A percentile compares a stretch with the other conserved stretches of the same genome.
Conservation (phyloP, 192 early-diverging fungal genomes). For the Entophlyctis helioformis region DNA sequence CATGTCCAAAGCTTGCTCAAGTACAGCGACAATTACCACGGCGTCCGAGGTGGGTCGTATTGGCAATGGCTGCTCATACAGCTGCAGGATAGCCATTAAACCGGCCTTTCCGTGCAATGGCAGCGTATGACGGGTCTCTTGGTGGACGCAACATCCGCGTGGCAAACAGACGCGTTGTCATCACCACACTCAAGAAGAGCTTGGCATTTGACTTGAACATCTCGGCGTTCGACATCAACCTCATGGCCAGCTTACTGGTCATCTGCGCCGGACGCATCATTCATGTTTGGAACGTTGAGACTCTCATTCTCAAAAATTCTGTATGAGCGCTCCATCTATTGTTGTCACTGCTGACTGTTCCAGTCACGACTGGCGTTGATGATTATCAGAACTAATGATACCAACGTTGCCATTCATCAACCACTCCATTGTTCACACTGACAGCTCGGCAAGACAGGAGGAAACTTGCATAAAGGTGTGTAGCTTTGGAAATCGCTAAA, state of each 20-base stretch:
- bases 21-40: no score
- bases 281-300: conserved; percentile 22
- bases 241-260: conserved; percentile 11
- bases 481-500: no score
- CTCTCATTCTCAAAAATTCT: no score
- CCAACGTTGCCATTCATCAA: no score
- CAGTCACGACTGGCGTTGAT: background rate
- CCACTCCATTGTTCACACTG: no score
- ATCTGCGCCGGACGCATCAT: conserved; percentile 24
- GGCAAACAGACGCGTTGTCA: conserved; percentile 32
- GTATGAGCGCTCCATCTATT: background rate
- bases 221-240: conserved; percentile 27
- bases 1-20: no score
- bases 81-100: no score
- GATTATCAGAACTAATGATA: no score
- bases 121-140: conserved; percentile 32
- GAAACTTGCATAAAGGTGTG: no score
- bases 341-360: background rate
- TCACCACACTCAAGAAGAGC: conserved; percentile 27
- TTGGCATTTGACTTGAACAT: conserved; percentile 34
- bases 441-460: no score
- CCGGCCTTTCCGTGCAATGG: background rate
- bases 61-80: no score
- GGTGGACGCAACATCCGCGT: conserved; percentile 34
- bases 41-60: no score